Conservation (phyloP, 768 basidiomycete genomes). For the Boletus huronensis region DNA sequence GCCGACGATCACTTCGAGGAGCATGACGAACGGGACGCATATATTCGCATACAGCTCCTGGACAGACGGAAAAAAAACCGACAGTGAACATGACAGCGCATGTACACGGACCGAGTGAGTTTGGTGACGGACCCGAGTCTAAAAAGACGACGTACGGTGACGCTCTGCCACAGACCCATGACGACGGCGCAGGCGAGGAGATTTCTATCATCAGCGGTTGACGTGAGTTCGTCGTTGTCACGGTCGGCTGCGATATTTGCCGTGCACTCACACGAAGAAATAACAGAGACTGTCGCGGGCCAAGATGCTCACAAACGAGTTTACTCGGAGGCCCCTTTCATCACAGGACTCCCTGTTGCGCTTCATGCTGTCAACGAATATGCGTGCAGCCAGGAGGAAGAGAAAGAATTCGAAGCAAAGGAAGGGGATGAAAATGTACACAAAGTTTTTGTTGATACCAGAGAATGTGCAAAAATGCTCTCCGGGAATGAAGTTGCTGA, state of each 20-base stretch:
- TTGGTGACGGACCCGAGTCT: background rate
- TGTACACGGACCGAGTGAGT: background rate
- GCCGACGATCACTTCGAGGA: constrained; percentile 29
- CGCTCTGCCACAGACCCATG: constrained; percentile 26
- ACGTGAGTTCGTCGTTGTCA: background rate
- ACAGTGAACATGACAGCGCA: background rate
- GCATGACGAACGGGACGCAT: constrained; percentile 31
- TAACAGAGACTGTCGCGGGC: constrained; percentile 31
- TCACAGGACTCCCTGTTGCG: background rate
- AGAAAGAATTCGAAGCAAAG: constrained; percentile 29
- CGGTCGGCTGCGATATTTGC: too few species aligned
- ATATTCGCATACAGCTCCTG: constrained; percentile 29
- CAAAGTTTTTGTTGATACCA: constrained; percentile 20
- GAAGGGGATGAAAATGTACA: constrained; percentile 31
- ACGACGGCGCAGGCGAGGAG: constrained; percentile 22
- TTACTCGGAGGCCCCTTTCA: constrained; percentile 5
- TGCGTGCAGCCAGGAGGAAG: constrained; percentile 19
- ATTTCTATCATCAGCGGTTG: constrained; percentile 16
- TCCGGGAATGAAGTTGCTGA: background rate
- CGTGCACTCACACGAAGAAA: constrained; percentile 28
- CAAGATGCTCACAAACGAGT: constrained; percentile 23
- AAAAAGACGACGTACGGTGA: constrained; percentile 17
- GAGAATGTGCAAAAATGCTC: constrained; percentile 21
- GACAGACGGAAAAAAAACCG: too few species aligned
- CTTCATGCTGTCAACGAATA: constrained; percentile 13